Evolutionary conservation across 73 alveolate genomes (phyloP).

Genomic region (Stentor coeruleus): DNA sequence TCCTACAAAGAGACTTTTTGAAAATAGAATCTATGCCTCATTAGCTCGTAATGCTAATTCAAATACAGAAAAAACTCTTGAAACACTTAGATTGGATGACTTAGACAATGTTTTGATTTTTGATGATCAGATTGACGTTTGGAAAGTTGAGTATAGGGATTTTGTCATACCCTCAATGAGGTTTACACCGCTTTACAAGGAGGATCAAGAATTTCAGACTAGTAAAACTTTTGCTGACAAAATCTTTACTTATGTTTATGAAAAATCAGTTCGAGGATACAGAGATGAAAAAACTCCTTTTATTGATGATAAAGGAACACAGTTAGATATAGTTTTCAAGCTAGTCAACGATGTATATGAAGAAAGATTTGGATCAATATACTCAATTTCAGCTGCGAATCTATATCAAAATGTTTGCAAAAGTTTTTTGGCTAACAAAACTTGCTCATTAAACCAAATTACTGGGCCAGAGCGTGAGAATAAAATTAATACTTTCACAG

Average conservation of each 20-base stretch:
- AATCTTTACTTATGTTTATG: slow-evolving; percentile 4
- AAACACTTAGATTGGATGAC: not conserved
- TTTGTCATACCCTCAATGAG: slow-evolving; percentile 13
- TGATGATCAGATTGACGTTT: slow-evolving; percentile 23
- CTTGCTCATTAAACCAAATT: not conserved
- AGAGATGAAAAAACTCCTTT: not conserved
- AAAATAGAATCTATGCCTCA: not conserved
- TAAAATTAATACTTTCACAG: not conserved
- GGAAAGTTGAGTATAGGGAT: not conserved
- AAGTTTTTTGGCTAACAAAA: not conserved
- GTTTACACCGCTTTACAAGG: not conserved
- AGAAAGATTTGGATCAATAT: slow-evolving; percentile 7
- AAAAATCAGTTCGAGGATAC: not conserved
- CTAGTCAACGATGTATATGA: not conserved
- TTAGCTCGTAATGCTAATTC: not conserved
- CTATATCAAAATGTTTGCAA: not conserved
- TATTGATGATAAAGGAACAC: slow-evolving; percentile 18
- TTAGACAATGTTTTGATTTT: not conserved
- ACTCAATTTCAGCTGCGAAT: not conserved
- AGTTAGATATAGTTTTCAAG: not conserved
- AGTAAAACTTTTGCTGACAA: slow-evolving; percentile 20
- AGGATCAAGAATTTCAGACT: not conserved
- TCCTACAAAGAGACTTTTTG: not conserved
- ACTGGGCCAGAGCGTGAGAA: not conserved
- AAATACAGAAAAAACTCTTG: not conserved